Percentiles rank a stretch among this genome's conserved stretches.
phyloP scores from a whole-genome alignment of 2,329 filamentous ascomycete species.

The Trichoderma sp. region DNA sequence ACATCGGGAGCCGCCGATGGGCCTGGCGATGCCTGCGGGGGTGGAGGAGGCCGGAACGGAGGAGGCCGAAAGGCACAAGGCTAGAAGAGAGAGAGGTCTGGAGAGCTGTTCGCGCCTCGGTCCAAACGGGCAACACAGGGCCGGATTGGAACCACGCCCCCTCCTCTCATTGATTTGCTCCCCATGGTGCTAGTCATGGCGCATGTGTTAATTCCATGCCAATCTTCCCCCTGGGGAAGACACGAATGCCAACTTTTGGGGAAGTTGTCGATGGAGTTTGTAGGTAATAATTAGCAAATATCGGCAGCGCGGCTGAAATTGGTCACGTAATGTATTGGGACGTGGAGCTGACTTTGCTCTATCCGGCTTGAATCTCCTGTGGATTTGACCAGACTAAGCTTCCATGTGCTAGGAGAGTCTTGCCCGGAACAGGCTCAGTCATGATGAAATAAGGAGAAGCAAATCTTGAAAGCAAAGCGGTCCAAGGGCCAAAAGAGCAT shows the following conservation, averaged over 20 bases:
- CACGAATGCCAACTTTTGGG: neutral
- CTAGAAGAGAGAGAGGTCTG: neutral
- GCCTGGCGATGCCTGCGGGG: conserved; percentile 17
- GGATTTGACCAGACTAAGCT: conserved; percentile 1
- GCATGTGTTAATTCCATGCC: neutral
- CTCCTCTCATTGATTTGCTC: neutral
- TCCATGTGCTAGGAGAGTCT: neutral
- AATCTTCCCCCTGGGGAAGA: neutral
- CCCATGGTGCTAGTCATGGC: neutral
- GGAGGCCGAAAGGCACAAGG: conserved; percentile 10
- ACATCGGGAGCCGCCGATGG: conserved; percentile 18
- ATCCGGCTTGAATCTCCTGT: neutral
- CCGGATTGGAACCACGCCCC: neutral
- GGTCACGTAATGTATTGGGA: conserved; percentile 13
- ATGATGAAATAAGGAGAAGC: neutral
- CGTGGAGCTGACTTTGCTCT: conserved; percentile 16
- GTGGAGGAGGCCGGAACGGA: conserved; percentile 18
- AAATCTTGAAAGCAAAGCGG: neutral
- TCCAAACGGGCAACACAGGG: neutral
- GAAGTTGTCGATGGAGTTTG: neutral
- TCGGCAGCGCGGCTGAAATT: neutral
- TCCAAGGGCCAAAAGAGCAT: neutral
- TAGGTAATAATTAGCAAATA: conserved; percentile 21
- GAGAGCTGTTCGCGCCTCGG: neutral
- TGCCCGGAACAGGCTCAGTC: neutral